Evolutionary conservation across 2,329 filamentous ascomycete genomes (phyloP), one percentile per base, ranked within the genome.

Genomic region (Curvularia hawaiiensis): DNA sequence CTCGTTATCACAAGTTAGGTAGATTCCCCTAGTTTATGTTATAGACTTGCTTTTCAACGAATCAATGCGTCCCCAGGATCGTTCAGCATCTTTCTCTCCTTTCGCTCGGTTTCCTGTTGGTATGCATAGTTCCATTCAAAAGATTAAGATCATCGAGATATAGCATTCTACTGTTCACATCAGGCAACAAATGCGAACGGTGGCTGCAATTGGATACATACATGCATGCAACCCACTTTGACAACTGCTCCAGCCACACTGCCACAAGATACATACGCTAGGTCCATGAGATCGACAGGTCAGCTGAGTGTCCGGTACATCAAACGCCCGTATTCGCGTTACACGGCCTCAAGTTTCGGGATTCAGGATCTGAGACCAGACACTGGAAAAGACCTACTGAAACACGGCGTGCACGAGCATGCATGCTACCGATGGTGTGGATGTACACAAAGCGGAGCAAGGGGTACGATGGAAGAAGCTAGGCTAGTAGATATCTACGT

Each of bases 331-430:
- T 54, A 39, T 35, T 33, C 41, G 26, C 22, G 51, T 54, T 54
- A 58, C 51, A 58, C 41, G 46, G 56, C 41, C 56, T 51, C 52
- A 49, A 48, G 62, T 53, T 44, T 54, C 50, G 45, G 51, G 51
- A 39, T 22, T 43, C 24, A 59, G 35, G 52, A 56, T 65, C 61
- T 67, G 59, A 68, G 49, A 65, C 62, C 53, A 53, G 43, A 57
- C 54, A 45, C 52, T 38, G 35, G 30, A 56, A 44, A 53, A 56
- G 52, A 56, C 61, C 55, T 61, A 43, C 64, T 69, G 65, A 68
- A 69, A 69, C 67, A 45, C 46, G 39, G 18, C 51, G 54, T 54
- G 62, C 64, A 56, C 56, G 57, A 59, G 49, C 40, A 50, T 22
- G 38, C 39, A 48, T 40, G 20, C 10, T 50, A 38, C 40, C 49